Conservation (phyloP, 768 basidiomycete genomes). For the Phanerodontia chrysosporium region DNA sequence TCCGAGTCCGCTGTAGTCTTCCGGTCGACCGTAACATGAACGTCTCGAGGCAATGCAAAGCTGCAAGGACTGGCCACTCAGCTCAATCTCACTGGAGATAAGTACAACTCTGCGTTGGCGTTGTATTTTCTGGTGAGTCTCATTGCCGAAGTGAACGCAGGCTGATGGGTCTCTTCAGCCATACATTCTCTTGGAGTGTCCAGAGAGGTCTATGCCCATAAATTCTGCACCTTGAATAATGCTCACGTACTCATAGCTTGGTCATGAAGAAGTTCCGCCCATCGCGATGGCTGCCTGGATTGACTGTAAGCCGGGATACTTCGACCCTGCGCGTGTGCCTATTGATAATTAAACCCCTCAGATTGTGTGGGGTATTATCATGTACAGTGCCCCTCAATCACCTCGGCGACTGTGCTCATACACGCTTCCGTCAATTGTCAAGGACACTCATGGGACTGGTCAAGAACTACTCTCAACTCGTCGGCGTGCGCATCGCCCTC, state of each 20-base stretch:
- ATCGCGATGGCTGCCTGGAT: constrained; percentile 60
- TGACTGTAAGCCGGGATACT: constrained; percentile 38
- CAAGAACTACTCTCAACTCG: constrained; percentile 60
- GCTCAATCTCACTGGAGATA: constrained; percentile 24
- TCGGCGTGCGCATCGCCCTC: constrained; percentile 54
- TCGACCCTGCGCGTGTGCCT: neutral
- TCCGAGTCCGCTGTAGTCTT: no score
- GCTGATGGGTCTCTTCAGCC: constrained; percentile 29
- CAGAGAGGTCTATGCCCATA: constrained; percentile 46
- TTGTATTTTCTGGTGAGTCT: constrained; percentile 62
- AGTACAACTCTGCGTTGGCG: constrained; percentile 33
- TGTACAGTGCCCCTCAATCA: neutral
- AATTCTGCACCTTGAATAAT: constrained; percentile 10
- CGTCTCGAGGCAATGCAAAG: constrained; percentile 21
- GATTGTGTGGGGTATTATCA: neutral
- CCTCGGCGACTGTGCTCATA: neutral
- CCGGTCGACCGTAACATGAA: no score
- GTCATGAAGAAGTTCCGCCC: constrained; percentile 60
- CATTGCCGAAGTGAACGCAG: neutral
- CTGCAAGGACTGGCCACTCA: constrained; percentile 27
- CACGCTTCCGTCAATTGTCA: neutral
- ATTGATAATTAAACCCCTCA: no score
- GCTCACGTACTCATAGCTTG: constrained; percentile 23
- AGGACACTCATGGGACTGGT: constrained; percentile 48
- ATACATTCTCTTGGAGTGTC: constrained; percentile 63